Percentiles rank a stretch among this genome's conserved stretches.
phyloP scores from a whole-genome alignment of 441 rosid species.

The Adansonia gregorii region DNA sequence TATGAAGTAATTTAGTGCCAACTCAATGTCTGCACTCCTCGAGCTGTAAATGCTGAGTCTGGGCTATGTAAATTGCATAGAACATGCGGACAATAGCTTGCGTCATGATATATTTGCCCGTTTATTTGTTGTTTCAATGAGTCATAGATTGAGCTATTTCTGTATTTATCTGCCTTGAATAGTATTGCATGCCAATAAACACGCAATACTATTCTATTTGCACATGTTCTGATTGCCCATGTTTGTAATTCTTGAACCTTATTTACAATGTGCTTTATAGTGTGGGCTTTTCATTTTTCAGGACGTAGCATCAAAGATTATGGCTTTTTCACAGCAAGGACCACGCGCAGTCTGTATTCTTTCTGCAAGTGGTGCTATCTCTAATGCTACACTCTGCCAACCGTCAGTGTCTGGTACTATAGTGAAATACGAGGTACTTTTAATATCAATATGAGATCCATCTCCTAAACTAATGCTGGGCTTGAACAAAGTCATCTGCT shows the following conservation, averaged over 20 bases:
- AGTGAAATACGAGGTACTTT: conserved; percentile 78
- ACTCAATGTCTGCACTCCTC: background rate
- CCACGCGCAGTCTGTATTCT: conserved; percentile 91
- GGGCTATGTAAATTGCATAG: background rate
- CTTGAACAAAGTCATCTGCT: background rate
- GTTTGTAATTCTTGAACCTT: background rate
- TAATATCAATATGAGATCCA: conserved; percentile 20
- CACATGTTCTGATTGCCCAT: background rate
- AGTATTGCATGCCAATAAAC: background rate
- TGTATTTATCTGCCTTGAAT: background rate
- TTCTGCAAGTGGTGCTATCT: conserved; percentile 89
- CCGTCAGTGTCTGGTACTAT: conserved; percentile 55
- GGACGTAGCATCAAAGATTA: conserved; percentile 80
- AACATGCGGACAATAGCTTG: background rate
- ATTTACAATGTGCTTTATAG: background rate
- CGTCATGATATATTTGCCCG: background rate
- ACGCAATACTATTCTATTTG: background rate
- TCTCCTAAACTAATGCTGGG: background rate
- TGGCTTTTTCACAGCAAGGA: conserved; percentile 84
- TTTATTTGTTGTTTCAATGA: background rate
- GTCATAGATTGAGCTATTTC: background rate
- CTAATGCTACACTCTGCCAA: conserved; percentile 79
- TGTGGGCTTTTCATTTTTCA: conserved; percentile 35
- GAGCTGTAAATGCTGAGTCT: background rate
- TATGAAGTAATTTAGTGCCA: background rate